Conservation (phyloP, 192 early-diverging fungal genomes). For the Backusella parvicylindrica region DNA sequence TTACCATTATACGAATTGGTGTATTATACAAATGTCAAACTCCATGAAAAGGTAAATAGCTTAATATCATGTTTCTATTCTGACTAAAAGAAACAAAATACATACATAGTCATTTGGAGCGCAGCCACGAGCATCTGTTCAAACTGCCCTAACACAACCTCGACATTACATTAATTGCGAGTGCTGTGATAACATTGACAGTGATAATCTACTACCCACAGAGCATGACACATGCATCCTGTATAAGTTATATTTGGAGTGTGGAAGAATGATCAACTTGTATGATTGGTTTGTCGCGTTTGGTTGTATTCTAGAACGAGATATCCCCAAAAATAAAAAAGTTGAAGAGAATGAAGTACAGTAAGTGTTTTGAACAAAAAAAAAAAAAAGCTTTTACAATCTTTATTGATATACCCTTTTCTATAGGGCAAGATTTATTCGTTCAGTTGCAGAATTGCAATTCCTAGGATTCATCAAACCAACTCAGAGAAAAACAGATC, state of each 20-base stretch:
- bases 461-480: conserved; percentile 88
- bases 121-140: conserved; percentile 79
- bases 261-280: conserved; percentile 90
- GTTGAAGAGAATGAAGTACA: conserved; percentile 57
- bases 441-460: conserved; percentile 81
- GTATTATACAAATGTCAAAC: conserved; percentile 71
- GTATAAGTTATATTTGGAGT: conserved; percentile 90
- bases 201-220: conserved; percentile 48
- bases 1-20: conserved; percentile 74
- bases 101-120: conserved; percentile 76
- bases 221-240: conserved; percentile 85
- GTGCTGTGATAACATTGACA: conserved; percentile 58
- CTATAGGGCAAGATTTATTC: conserved; percentile 77
- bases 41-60: conserved; percentile 63
- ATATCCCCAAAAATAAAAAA: conserved; percentile 24
- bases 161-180: conserved; percentile 77
- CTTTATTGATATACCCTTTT: not conserved
- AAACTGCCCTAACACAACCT: conserved; percentile 78
- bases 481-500: conserved; percentile 90
- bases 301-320: conserved; percentile 69
- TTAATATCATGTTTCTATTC: not conserved
- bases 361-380: conserved; percentile 33
- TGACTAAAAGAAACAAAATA: not conserved
- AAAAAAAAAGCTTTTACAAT: too few species aligned
- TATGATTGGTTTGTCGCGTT: conserved; percentile 92